These are phyloP conservation scores for Diaporthe vaccinii DNA, from an alignment of 2,329 filamentous ascomycete species.

Conservation along the genomic window DNA sequence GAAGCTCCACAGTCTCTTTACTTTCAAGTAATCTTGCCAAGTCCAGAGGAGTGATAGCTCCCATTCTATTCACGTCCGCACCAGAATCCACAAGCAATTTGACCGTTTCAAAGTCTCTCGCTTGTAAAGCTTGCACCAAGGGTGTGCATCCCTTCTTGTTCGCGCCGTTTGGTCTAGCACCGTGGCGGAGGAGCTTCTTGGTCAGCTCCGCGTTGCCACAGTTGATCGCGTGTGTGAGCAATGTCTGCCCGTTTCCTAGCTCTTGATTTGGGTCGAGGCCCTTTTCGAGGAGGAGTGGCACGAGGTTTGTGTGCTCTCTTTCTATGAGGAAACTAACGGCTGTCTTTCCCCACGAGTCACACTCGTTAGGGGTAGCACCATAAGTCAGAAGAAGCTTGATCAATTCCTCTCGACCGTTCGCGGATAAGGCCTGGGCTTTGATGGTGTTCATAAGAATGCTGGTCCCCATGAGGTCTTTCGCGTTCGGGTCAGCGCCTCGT, in stretches of 20 bases:
- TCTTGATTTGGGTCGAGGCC: not conserved
- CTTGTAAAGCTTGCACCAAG: not conserved
- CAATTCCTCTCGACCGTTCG: not conserved
- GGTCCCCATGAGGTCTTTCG: conserved; percentile 3
- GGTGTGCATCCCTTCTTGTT: not conserved
- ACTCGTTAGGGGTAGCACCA: not conserved
- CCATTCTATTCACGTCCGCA: not conserved
- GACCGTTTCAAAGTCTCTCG: not conserved
- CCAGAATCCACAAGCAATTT: not conserved
- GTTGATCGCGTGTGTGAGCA: not conserved
- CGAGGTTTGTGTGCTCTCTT: not conserved
- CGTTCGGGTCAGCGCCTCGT: conserved; percentile 5
- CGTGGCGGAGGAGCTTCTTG: not conserved
- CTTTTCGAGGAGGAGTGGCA: conserved; percentile 1
- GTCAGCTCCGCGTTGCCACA: not conserved
- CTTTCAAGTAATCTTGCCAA: not conserved
- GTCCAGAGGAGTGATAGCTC: not conserved
- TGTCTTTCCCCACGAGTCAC: conserved; percentile 7
- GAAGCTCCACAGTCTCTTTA: not conserved
- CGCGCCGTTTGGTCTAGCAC: not conserved
- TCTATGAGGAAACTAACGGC: not conserved
- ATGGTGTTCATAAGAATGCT: conserved; percentile 12
- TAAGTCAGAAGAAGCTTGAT: not conserved
- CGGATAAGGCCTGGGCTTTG: not conserved
- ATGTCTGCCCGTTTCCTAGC: not conserved